Evolutionary conservation across 2,329 filamentous ascomycete species (phyloP).

Genomic region (Dothideomycetes sp.): DNA sequence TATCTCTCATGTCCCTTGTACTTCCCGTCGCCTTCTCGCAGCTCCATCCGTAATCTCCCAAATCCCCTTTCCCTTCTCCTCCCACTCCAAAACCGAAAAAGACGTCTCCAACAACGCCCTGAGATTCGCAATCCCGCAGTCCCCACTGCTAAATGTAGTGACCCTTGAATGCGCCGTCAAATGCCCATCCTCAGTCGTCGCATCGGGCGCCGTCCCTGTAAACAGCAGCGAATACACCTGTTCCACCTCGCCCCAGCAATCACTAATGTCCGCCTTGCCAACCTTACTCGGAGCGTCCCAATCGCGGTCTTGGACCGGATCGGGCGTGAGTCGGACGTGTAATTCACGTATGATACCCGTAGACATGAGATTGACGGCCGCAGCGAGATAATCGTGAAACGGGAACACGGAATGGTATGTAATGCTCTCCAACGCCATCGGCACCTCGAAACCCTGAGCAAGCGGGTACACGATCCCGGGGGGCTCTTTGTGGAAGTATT

Average conservation of each 20-base stretch:
- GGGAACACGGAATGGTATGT: slow-evolving; percentile 58
- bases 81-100: not conserved
- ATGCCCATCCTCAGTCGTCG: not conserved
- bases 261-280: slow-evolving; percentile 29
- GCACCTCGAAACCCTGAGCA: slow-evolving; percentile 30
- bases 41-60: not conserved
- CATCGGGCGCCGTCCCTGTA: not conserved
- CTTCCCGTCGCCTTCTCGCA: not conserved
- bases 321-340: slow-evolving; percentile 31
- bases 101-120: not conserved
- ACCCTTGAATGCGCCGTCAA: not conserved
- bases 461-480: slow-evolving; percentile 43
- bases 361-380: not conserved
- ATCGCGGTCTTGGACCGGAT: slow-evolving; percentile 24
- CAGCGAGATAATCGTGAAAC: slow-evolving; percentile 32
- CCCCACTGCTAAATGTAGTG: not conserved
- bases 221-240: slow-evolving; percentile 5
- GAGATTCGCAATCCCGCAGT: not conserved
- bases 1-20: no score
- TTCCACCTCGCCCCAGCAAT: slow-evolving; percentile 25
- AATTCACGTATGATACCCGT: slow-evolving; percentile 12
- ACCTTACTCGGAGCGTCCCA: slow-evolving; percentile 26
- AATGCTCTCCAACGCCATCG: slow-evolving; percentile 7
- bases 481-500: slow-evolving; percentile 56
- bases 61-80: not conserved